Evolutionary conservation across 208 protist genomes (phyloP), one percentile per base, ranked within the genome.

Genomic region (Leishmania major): DNA sequence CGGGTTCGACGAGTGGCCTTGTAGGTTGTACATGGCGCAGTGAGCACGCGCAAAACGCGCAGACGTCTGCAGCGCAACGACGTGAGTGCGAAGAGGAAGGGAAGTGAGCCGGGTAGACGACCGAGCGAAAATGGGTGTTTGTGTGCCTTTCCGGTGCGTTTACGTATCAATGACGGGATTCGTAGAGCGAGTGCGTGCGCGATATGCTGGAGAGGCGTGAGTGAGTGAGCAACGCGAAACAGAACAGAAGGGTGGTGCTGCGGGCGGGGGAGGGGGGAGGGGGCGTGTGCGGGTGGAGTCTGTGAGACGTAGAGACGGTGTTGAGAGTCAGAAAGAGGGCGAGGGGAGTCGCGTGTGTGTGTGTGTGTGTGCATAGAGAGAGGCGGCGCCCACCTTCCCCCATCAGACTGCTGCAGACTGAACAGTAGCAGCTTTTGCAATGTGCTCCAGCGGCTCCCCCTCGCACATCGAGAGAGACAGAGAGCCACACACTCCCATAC

Each of bases 11-110:
- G 71, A 72, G 49, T 47, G 75, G 53, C 59, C 84, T 51, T 59
- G 64, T 22, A 19, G 43, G 67, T 77, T 75, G 83, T 86, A 86
- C 83, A 86, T 86, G 19, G 31, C 19, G 35, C 53, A 10, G 31
- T 25, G 37, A 66, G 35, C 55, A 37, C 31, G 10, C 55, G 25
- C 19, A 10, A 49, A 43, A 49, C 31, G 72, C 22, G 73, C 73
- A 51, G 45, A 1, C 28, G 10, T 55, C 13, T 25, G n/a, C 55
- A 53, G 37, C 13, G 19, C 28, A 74, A 55, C 11, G 10, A 28
- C 1, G 19, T n/a, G 40, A 35, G 45, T 35, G 25, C 40, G 13
- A 25, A 31, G 25, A 31, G 28, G 47, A 6, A 17, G 47, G 51
- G 70, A 40, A 10, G 11, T 35, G 62, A 5, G 62, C 62, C 57